These are phyloP conservation scores for Fusarium multiceps DNA, from an alignment of 2,329 filamentous ascomycete genomes.

Conservation along the genomic window DNA sequence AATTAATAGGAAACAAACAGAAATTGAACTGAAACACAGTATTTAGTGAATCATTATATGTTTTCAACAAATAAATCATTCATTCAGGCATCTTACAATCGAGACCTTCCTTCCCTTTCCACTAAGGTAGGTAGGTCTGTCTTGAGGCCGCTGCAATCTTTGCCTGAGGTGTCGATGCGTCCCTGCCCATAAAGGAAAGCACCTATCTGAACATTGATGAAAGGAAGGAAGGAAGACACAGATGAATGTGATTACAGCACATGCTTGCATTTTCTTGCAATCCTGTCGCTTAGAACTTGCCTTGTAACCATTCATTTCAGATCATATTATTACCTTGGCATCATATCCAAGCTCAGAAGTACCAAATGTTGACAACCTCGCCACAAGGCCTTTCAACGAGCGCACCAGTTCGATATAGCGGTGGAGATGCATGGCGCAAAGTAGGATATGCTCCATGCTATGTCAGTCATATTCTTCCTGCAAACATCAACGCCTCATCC, in stretches of 20 bases:
- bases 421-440: conserved; percentile 9
- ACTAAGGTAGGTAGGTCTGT: neutral
- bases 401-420: conserved; percentile 22
- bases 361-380: neutral
- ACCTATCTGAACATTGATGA: neutral
- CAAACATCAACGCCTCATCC: conserved; percentile 16
- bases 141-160: conserved; percentile 3
- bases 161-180: conserved; percentile 33
- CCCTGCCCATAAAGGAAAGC: neutral
- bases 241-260: conserved; percentile 19
- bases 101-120: neutral
- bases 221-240: neutral
- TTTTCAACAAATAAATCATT: neutral
- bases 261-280: neutral
- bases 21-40: neutral
- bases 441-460: conserved; percentile 3
- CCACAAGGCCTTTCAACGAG: conserved; percentile 24
- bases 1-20: neutral
- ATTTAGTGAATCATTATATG: neutral
- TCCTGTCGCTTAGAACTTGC: neutral
- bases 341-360: neutral
- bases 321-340: neutral
- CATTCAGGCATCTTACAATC: neutral
- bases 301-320: neutral
- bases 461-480: conserved; percentile 25